A percentile compares a stretch with the other conserved stretches of the same genome.
Conservation (phyloP, 495 filamentous ascomycete genomes). For the Glutinoglossum americanum region DNA sequence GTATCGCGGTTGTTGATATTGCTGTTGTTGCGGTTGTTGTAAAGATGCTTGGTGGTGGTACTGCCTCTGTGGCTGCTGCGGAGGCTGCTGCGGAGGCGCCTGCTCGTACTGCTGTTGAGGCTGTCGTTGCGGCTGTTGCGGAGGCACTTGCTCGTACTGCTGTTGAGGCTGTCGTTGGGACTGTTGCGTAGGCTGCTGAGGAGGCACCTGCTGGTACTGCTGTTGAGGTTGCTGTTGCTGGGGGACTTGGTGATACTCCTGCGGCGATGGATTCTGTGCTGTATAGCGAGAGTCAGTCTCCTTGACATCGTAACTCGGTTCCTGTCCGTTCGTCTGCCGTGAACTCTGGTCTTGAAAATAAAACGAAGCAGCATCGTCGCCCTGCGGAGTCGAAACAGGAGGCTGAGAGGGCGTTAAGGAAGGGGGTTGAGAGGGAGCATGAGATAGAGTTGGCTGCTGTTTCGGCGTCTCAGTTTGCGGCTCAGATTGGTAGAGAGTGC, state of each 20-base stretch:
- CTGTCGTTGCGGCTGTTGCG: conserved; percentile 7
- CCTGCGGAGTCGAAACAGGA: background rate
- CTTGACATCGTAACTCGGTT: background rate
- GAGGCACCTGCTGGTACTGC: conserved; percentile 8
- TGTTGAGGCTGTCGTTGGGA: conserved; percentile 7
- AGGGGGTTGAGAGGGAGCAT: background rate
- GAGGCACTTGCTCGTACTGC: conserved; percentile 7
- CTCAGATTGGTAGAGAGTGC: background rate
- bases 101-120: conserved; percentile 6
- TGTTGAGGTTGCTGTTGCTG: conserved; percentile 9
- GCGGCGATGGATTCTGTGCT: conserved; percentile 4
- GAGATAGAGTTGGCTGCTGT: conserved; percentile 8
- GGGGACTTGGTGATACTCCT: conserved; percentile 14
- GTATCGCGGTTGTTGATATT: conserved; percentile 6
- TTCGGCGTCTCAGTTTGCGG: conserved; percentile 4
- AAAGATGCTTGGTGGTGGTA: conserved; percentile 6
- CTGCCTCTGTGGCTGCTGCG: conserved; percentile 19
- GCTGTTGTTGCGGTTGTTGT: conserved; percentile 8
- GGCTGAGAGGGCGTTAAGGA: background rate
- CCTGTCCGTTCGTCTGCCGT: background rate
- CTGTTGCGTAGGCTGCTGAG: conserved; percentile 6
- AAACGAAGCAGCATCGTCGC: background rate
- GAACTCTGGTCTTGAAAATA: background rate
- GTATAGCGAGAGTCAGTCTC: background rate
- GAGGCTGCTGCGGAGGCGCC: conserved; percentile 9